Percentiles rank a stretch among this genome's conserved stretches.
These are phyloP conservation scores for Amauroascus niger DNA, from an alignment of 2,329 filamentous ascomycete species.

Conservation along the genomic window DNA sequence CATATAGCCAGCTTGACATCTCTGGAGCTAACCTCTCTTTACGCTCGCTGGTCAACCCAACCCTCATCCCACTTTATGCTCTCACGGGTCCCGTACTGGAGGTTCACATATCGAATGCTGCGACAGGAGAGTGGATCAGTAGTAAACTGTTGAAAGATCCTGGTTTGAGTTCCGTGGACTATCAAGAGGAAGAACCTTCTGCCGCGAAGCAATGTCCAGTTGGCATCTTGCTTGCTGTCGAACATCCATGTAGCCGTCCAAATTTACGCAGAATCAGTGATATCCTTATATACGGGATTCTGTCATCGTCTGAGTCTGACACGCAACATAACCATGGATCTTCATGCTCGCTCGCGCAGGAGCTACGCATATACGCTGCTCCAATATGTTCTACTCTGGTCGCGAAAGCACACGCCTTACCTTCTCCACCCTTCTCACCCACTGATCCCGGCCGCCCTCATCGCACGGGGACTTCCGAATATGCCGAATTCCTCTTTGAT, in stretches of 20 bases:
- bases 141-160: slow-evolving; percentile 30
- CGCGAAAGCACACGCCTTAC: slow-evolving; percentile 27
- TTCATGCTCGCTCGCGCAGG: slow-evolving; percentile 8
- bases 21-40: slow-evolving; percentile 28
- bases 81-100: slow-evolving; percentile 34
- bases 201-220: slow-evolving; percentile 31
- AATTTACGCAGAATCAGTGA: slow-evolving; percentile 24
- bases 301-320: slow-evolving; percentile 18
- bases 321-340: neutral
- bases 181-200: slow-evolving; percentile 16
- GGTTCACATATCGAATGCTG: slow-evolving; percentile 27
- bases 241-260: slow-evolving; percentile 18
- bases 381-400: slow-evolving; percentile 30
- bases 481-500: slow-evolving; percentile 33
- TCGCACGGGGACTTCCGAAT: slow-evolving; percentile 14
- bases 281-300: slow-evolving; percentile 32
- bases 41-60: slow-evolving; percentile 32
- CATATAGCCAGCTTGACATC: slow-evolving; percentile 28
- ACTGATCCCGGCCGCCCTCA: slow-evolving; percentile 7
- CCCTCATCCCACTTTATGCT: slow-evolving; percentile 34
- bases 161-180: slow-evolving; percentile 9
- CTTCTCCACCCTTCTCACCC: slow-evolving; percentile 26
- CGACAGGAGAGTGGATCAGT: slow-evolving; percentile 33
- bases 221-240: slow-evolving; percentile 30
- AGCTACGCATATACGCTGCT: slow-evolving; percentile 31